Percentiles rank a stretch among this genome's conserved stretches.
Conservation (phyloP, 257 asterid species). For the Henckelia pumila region DNA sequence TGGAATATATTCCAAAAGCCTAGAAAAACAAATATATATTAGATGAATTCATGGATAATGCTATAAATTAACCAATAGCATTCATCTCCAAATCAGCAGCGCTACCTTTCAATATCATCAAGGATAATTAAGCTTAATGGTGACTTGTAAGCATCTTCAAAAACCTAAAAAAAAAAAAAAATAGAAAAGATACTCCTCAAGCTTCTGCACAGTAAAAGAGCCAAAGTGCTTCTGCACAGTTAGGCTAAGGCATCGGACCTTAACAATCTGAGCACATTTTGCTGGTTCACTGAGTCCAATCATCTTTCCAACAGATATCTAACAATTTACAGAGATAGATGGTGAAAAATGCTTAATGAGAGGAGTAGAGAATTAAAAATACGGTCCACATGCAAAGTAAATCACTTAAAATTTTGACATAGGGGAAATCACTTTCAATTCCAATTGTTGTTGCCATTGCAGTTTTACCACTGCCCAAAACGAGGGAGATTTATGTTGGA, state of each 20-base stretch:
- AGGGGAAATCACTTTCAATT: conserved; percentile 88
- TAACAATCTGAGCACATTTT: conserved; percentile 28
- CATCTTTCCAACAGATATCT: conserved; percentile 98
- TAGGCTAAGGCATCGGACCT: conserved; percentile 10
- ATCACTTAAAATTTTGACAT: conserved; percentile 87
- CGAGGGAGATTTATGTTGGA: conserved; percentile 25
- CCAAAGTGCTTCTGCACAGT: conserved; percentile 17
- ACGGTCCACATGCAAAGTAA: conserved; percentile 16
- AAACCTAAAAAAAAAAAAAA: conserved; percentile 63
- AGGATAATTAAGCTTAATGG: conserved; percentile 87
- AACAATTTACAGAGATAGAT: conserved; percentile 26
- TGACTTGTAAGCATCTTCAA: conserved; percentile 96
- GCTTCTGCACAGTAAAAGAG: conserved; percentile 15
- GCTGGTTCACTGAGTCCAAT: conserved; percentile 94
- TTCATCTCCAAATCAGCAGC: conserved; percentile 23
- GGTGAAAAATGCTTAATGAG: background rate
- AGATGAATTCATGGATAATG: background rate
- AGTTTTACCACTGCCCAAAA: conserved; percentile 81
- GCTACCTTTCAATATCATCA: conserved; percentile 94
- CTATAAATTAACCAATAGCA: background rate
- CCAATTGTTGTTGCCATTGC: conserved; percentile 97
- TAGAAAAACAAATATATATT: conserved; percentile 21
- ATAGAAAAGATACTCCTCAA: conserved; percentile 24
- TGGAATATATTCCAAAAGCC: conserved; percentile 51
- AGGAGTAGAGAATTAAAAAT: conserved; percentile 18